Evolutionary conservation across 768 basidiomycete genomes (phyloP).

Genomic region (Kwoniella bestiolae): DNA sequence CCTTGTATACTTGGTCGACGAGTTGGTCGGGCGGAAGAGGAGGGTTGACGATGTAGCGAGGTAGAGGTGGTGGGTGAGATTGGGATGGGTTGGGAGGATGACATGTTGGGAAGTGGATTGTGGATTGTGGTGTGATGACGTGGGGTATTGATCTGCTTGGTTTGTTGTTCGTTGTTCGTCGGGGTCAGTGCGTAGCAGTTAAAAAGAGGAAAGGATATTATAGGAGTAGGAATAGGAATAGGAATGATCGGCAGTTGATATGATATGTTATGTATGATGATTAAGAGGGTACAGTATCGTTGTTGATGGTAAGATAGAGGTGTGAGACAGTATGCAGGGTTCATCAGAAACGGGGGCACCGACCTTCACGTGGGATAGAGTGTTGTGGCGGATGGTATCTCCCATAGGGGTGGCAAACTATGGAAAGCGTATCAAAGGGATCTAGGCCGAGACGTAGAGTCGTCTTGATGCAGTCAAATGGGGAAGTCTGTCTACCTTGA

Average conservation of each 20-base stretch:
- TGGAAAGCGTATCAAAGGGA: too few species aligned
- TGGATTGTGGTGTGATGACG: not conserved
- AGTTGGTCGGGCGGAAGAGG: slow-evolving; percentile 15
- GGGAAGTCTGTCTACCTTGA: not conserved
- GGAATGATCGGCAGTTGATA: not conserved
- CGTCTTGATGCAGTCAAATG: not conserved
- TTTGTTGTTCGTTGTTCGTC: not conserved
- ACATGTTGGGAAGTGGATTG: slow-evolving; percentile 10
- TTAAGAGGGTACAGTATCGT: not conserved
- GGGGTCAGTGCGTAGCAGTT: not conserved
- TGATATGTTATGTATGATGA: not conserved
- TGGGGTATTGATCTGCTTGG: not conserved
- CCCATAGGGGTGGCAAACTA: not conserved
- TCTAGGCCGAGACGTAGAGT: not conserved
- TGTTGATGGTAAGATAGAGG: too few species aligned
- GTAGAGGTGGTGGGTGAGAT: slow-evolving; percentile 23
- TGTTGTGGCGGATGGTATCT: too few species aligned
- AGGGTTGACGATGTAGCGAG: slow-evolving; percentile 14
- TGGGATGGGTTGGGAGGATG: slow-evolving; percentile 23
- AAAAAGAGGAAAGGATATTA: not conserved
- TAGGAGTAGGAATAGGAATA: too few species aligned
- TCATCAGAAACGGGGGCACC: too few species aligned
- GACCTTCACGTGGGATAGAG: not conserved
- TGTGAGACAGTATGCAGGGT: too few species aligned
- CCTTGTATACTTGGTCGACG: slow-evolving; percentile 17